These are phyloP conservation scores for Aspergillus luchuensis DNA, from an alignment of 2,329 filamentous ascomycete genomes.

Conservation along the genomic window DNA sequence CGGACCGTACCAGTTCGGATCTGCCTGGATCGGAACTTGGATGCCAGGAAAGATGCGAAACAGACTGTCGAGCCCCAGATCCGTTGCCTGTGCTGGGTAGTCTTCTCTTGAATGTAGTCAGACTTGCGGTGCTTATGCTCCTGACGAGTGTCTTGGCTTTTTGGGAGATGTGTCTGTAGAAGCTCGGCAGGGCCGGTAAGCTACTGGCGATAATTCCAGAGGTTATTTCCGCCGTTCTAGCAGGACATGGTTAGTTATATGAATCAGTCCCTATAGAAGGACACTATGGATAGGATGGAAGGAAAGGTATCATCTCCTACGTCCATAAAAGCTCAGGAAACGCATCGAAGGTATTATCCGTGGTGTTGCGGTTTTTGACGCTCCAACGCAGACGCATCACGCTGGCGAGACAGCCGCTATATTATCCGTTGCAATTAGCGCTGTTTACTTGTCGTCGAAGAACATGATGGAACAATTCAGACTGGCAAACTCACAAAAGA, in stretches of 20 bases:
- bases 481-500: constrained; percentile 20
- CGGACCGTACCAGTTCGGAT: constrained; percentile 1
- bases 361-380: constrained; percentile 17
- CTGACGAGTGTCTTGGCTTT: constrained; percentile 17
- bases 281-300: not conserved
- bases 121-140: constrained; percentile 1
- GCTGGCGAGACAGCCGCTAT: constrained; percentile 27
- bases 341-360: constrained; percentile 28
- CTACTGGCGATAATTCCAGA: constrained; percentile 29
- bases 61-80: constrained; percentile 2
- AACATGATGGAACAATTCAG: not conserved
- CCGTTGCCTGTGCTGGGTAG: not conserved
- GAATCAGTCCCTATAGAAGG: not conserved
- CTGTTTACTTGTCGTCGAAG: not conserved
- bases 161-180: constrained; percentile 25
- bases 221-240: constrained; percentile 28
- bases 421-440: not conserved
- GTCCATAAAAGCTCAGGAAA: constrained; percentile 31
- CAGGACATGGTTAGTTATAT: not conserved
- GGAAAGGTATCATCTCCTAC: constrained; percentile 15
- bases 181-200: constrained; percentile 26
- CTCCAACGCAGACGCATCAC: constrained; percentile 28
- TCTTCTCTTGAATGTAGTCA: not conserved
- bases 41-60: not conserved
- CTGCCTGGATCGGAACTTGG: not conserved